These are phyloP conservation scores for Neurospora sp. DNA, from an alignment of 495 filamentous ascomycete species.

Conservation along the genomic window DNA sequence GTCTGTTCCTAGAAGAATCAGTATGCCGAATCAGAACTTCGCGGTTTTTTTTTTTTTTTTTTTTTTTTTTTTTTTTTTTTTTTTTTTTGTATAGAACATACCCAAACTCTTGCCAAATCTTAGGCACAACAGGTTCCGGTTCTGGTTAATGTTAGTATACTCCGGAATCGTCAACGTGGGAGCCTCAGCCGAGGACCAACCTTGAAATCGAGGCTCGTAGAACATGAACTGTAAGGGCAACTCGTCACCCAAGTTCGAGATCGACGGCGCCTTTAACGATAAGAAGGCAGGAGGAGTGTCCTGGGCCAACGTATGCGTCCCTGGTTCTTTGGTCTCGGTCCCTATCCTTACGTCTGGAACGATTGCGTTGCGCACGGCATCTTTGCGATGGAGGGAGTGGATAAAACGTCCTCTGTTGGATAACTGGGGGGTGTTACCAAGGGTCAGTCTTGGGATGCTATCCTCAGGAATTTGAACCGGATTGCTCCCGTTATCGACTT, in stretches of 20 bases:
- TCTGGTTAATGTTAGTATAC: not conserved
- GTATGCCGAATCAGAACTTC: not conserved
- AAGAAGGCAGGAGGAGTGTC: not conserved
- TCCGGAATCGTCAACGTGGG: not conserved
- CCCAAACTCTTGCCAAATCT: not conserved
- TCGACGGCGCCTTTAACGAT: not conserved
- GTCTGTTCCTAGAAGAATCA: not conserved
- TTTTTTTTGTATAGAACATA: not conserved
- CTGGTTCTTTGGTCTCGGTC: not conserved
- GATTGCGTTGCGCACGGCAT: not conserved
- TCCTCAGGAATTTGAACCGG: not conserved
- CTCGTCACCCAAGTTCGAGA: not conserved
- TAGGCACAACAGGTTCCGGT: not conserved
- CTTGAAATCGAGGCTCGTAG: not conserved
- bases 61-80: not conserved
- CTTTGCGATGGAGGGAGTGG: not conserved
- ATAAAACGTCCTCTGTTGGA: not conserved
- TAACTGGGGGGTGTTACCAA: not conserved
- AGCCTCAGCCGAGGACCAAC: not conserved
- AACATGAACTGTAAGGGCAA: not conserved
- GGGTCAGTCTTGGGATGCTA: not conserved
- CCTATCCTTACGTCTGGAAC: not conserved
- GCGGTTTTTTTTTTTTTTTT: not conserved
- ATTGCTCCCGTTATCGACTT: not conserved
- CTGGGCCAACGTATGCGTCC: not conserved